These are phyloP conservation scores for Neofusicoccum sp. DNA, from an alignment of 2,329 filamentous ascomycete species.

Conservation along the genomic window DNA sequence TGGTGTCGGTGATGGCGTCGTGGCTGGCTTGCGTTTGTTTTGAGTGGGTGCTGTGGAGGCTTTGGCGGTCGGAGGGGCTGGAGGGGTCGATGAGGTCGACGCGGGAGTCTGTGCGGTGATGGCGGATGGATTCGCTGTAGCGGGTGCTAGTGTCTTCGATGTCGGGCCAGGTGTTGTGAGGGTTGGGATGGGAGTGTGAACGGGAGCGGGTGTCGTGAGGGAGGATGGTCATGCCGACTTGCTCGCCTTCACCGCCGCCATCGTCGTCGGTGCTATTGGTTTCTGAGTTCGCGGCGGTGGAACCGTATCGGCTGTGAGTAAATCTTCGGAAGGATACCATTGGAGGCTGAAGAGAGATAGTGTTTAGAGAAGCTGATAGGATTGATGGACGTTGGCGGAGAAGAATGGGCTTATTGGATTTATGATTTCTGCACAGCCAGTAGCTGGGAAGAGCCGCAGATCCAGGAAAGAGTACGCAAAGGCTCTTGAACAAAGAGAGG, in stretches of 20 bases:
- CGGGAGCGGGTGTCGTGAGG: neutral
- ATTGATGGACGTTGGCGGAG: neutral
- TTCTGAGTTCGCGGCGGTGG: neutral
- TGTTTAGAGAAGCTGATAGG: neutral
- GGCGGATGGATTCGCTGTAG: constrained; percentile 7
- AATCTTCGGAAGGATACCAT: neutral
- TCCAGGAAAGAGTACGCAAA: neutral
- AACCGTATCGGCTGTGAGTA: neutral
- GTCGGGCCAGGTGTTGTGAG: neutral
- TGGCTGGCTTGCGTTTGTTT: neutral
- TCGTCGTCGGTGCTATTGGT: neutral
- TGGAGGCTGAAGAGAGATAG: neutral
- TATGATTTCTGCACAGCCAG: too few relatives aligned
- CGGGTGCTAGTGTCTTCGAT: neutral
- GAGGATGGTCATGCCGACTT: constrained; percentile 17
- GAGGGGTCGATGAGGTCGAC: constrained; percentile 1
- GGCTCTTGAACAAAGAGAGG: neutral
- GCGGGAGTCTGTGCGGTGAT: neutral
- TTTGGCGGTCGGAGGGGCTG: neutral
- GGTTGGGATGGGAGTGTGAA: neutral
- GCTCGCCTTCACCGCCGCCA: neutral
- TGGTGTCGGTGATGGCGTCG: neutral
- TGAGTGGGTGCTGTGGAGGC: neutral
- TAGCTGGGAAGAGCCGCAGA: too few relatives aligned
- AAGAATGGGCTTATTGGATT: neutral